These are phyloP conservation scores for Calycina marina DNA, from an alignment of 2,329 filamentous ascomycete species.

Conservation along the genomic window DNA sequence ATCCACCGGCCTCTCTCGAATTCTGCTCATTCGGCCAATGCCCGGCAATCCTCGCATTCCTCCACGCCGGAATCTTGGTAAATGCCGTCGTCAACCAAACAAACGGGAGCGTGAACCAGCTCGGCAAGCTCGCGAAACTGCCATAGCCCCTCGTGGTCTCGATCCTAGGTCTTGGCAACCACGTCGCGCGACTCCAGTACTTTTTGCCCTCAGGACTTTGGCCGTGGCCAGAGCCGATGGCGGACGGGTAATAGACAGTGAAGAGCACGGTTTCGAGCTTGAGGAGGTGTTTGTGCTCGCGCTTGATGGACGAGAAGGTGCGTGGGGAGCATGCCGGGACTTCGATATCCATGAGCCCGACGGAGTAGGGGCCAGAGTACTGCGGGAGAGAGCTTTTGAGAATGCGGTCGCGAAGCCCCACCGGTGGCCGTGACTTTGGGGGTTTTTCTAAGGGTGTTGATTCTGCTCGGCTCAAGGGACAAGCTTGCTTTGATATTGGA, in stretches of 20 bases:
- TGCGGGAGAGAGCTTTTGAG: constrained; percentile 30
- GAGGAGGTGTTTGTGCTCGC: constrained; percentile 31
- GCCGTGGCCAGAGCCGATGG: constrained; percentile 27
- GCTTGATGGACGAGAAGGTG: constrained; percentile 34
- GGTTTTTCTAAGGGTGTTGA: constrained; percentile 5
- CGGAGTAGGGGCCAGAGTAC: constrained; percentile 36
- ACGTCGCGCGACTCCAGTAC: constrained; percentile 39
- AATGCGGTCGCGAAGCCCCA: constrained; percentile 31
- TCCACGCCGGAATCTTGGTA: constrained; percentile 48
- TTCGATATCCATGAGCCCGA: constrained; percentile 40
- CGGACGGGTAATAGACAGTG: constrained; percentile 50
- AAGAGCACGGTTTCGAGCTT: constrained; percentile 46
- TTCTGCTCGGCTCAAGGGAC: neutral
- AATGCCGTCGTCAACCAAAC: constrained; percentile 38
- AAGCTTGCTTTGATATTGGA: too few species aligned
- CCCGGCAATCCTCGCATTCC: constrained; percentile 43
- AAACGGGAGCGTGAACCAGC: constrained; percentile 31
- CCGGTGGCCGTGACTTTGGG: constrained; percentile 31
- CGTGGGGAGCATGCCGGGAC: constrained; percentile 32
- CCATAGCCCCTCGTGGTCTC: constrained; percentile 45
- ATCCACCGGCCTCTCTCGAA: constrained; percentile 22
- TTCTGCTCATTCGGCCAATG: constrained; percentile 34
- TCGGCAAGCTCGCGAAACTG: constrained; percentile 40
- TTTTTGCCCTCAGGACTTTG: constrained; percentile 26
- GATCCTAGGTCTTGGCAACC: constrained; percentile 43